Evolutionary conservation across 805 yeast species (phyloP).

Genomic region (Sugiyamaella smithiae): DNA sequence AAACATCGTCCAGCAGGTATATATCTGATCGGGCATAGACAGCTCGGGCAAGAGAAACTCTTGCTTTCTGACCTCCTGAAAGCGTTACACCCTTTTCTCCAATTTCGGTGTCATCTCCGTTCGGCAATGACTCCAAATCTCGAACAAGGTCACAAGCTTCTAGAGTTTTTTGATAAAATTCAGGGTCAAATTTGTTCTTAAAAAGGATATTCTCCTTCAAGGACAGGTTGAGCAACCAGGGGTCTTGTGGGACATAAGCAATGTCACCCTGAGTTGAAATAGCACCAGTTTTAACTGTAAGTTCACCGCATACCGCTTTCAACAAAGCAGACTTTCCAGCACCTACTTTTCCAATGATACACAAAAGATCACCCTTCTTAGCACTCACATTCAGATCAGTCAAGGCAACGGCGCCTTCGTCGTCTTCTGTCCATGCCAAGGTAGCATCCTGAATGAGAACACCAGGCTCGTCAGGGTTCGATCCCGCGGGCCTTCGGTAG

Average conservation of each 20-base stretch:
- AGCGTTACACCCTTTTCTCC: conserved; percentile 97
- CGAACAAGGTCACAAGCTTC: conserved; percentile 83
- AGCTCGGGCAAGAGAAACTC: conserved; percentile 91
- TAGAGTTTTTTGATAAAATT: conserved; percentile 74
- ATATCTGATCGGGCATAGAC: conserved; percentile 93
- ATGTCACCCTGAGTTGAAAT: conserved; percentile 64
- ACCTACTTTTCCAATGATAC: conserved; percentile 85
- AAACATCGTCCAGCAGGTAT: conserved; percentile 84
- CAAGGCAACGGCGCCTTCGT: conserved; percentile 39
- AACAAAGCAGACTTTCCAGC: conserved; percentile 81
- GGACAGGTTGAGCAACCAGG: conserved; percentile 92
- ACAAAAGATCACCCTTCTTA: conserved; percentile 68
- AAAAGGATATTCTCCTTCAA: conserved; percentile 86
- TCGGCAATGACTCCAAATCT: conserved; percentile 76
- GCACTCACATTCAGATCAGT: conserved; percentile 55
- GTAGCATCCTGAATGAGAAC: not conserved
- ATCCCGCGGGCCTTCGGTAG: conserved; percentile 40
- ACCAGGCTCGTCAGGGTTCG: conserved; percentile 17
- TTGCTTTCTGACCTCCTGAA: conserved; percentile 97
- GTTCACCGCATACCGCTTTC: conserved; percentile 75
- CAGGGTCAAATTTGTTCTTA: conserved; percentile 80
- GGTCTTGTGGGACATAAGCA: conserved; percentile 83
- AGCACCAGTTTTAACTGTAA: conserved; percentile 67
- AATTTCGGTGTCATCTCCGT: conserved; percentile 88
- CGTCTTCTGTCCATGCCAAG: conserved; percentile 29